Conservation (phyloP, 805 yeast genomes). For the Kodamaea hsintzibuensis region DNA sequence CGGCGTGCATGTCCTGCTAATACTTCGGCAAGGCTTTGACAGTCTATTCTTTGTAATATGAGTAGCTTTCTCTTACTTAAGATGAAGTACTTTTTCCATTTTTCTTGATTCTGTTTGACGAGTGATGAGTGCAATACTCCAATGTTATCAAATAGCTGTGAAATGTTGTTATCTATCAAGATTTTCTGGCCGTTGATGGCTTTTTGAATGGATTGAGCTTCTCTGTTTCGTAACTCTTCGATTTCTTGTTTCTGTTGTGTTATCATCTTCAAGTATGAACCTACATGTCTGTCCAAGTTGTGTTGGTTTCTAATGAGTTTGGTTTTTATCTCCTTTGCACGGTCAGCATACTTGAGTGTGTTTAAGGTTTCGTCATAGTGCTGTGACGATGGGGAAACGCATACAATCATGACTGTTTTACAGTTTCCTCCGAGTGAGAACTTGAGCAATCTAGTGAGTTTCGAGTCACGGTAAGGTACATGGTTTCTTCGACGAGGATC, state of each 20-base stretch:
- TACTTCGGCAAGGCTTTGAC: constrained; percentile 15
- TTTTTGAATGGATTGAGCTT: constrained; percentile 41
- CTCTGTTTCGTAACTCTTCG: constrained; percentile 62
- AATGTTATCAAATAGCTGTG: constrained; percentile 43
- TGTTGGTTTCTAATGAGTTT: constrained; percentile 73
- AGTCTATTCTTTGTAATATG: constrained; percentile 43
- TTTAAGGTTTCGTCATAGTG: constrained; percentile 94
- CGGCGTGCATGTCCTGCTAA: not conserved
- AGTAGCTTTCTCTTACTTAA: constrained; percentile 50
- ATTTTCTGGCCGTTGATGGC: not conserved
- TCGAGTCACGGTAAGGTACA: constrained; percentile 90
- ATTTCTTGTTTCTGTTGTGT: constrained; percentile 78
- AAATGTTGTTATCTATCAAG: constrained; percentile 16
- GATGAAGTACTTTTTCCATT: constrained; percentile 42
- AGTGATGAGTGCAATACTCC: constrained; percentile 43
- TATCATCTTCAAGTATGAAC: constrained; percentile 80
- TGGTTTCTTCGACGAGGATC: constrained; percentile 67
- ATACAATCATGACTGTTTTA: constrained; percentile 93
- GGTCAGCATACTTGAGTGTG: constrained; percentile 85
- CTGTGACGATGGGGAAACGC: constrained; percentile 80
- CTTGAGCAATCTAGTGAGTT: constrained; percentile 80
- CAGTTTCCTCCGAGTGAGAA: constrained; percentile 94
- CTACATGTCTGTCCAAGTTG: constrained; percentile 78
- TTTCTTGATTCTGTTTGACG: constrained; percentile 44
- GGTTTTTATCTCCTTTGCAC: constrained; percentile 90